Evolutionary conservation across 495 filamentous ascomycete species (phyloP).

Genomic region (Penicillium flavigenum): DNA sequence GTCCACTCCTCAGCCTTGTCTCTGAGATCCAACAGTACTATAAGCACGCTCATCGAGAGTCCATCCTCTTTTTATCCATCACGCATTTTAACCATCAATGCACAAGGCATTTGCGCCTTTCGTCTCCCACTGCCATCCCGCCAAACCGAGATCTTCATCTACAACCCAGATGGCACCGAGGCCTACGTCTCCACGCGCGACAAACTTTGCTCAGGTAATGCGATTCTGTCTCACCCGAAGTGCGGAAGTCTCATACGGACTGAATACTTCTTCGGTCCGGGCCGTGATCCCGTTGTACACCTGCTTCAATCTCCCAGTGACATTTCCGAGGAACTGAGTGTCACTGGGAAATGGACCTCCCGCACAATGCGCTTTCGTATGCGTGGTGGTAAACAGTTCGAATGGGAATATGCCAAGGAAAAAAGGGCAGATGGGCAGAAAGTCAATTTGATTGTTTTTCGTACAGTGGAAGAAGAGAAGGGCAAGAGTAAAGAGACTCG

Average conservation of each 20-base stretch:
- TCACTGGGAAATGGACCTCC: conserved; percentile 31
- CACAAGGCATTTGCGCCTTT: conserved; percentile 42
- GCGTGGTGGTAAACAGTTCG: conserved; percentile 38
- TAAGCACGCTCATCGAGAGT: conserved; percentile 8
- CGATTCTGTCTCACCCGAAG: conserved; percentile 27
- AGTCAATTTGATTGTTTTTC: conserved; percentile 38
- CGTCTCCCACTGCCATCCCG: conserved; percentile 43
- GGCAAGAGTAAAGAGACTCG: not conserved
- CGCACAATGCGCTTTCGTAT: conserved; percentile 40
- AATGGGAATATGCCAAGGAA: conserved; percentile 50
- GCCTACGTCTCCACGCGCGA: conserved; percentile 47
- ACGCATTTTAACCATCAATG: conserved; percentile 44
- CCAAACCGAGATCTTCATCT: conserved; percentile 48
- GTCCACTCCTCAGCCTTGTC: conserved; percentile 13
- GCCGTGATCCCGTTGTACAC: conserved; percentile 31
- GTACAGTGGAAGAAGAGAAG: conserved; percentile 14
- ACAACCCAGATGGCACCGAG: conserved; percentile 31
- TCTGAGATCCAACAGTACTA: conserved; percentile 13
- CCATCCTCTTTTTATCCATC: conserved; percentile 12
- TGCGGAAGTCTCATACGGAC: conserved; percentile 37
- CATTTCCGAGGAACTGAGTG: conserved; percentile 7
- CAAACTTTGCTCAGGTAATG: conserved; percentile 42
- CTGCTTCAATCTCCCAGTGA: conserved; percentile 21
- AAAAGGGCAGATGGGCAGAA: conserved; percentile 31
- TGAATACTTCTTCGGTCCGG: conserved; percentile 52